A percentile compares a stretch with the other conserved stretches of the same genome.
Evolutionary conservation across 2,329 filamentous ascomycete genomes (phyloP).

Genomic region (Endothia cerciana): DNA sequence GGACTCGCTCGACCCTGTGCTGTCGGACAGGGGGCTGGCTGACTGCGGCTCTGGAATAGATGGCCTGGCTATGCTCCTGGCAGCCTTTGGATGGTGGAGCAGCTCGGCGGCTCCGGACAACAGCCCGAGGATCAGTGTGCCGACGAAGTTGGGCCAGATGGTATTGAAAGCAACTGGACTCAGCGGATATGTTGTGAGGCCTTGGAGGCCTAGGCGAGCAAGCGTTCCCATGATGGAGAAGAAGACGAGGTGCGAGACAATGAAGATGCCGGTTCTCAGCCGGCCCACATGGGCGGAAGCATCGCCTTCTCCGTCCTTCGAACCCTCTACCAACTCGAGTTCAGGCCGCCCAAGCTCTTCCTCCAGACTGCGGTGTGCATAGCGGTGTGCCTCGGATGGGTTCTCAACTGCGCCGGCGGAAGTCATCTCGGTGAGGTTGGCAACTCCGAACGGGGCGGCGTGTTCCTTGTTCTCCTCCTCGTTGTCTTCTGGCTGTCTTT

Average conservation of each 20-base stretch:
- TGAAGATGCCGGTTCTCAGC: conserved; percentile 63
- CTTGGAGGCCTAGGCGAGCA: conserved; percentile 77
- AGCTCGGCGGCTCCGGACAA: conserved; percentile 59
- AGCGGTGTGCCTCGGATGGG: conserved; percentile 5
- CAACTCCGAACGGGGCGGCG: background rate
- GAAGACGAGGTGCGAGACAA: conserved; percentile 78
- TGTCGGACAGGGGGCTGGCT: background rate
- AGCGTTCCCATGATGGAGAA: conserved; percentile 91
- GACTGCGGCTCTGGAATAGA: background rate
- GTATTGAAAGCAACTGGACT: conserved; percentile 74
- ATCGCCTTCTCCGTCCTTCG: background rate
- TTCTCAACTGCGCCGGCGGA: conserved; percentile 4
- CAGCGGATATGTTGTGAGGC: conserved; percentile 77
- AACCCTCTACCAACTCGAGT: background rate
- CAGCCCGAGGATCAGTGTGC: conserved; percentile 83
- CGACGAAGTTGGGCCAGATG: conserved; percentile 85
- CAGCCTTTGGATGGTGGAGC: conserved; percentile 10
- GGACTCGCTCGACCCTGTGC: background rate
- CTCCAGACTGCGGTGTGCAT: conserved; percentile 16
- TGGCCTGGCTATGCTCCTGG: conserved; percentile 1
- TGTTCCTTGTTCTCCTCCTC: background rate
- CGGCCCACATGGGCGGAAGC: background rate
- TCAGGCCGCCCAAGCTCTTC: conserved; percentile 35
- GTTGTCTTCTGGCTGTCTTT: background rate
- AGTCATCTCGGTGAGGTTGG: background rate